Base-by-base conservation (phyloP, 2,329 filamentous ascomycete species). In the Xylaria sp. region DNA sequence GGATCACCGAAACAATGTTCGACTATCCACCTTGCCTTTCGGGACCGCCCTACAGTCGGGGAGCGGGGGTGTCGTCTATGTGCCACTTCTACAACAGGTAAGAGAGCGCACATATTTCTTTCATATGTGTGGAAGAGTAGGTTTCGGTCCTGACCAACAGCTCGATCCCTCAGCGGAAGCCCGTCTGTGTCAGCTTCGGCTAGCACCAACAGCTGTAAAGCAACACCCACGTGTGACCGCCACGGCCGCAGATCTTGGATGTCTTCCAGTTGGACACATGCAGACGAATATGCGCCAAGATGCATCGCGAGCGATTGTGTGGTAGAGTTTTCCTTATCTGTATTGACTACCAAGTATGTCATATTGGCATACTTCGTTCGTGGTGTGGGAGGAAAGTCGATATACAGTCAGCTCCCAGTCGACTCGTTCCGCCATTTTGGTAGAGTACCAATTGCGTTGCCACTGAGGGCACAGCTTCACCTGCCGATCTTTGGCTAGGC, bases 231-330 rank as follows among this genome's bases (percentile, higher is more conserved):
- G 60, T 59, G 60, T 33, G 35, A 50, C 37, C n/a, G 38, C 11
- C n/a, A 43, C 14, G 14, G 45, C n/a, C 21, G 33, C 11, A 31
- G 19, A 59, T 46, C 25, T 53, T 38, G 43, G 54, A 21, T 19
- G 37, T 17, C 42, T 40, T 53, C 49, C 40, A 19, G 38, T 25
- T 28, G 45, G 60, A 55, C 23, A 62, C 56, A 55, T 56, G 56
- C 50, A 60, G 45, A 55, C 50, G 38, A 51, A 60, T 51, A 60
- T 60, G 56, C 60, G 60, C 60, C 60, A 60, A 63, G 60, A 54
- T 60, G 60, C 38, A 40, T 38, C 28, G 23, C 31, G 50, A 46
- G 33, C 28, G 28, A 42, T 15, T 17, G 19, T 31, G 51, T 54
- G 35, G 55, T 31, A 25, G 23, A 17, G n/a, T n/a, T 37, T 59